Base-by-base conservation (phyloP, 371 early-diverging fungal genomes). In the Mortierella sp. region DNA sequence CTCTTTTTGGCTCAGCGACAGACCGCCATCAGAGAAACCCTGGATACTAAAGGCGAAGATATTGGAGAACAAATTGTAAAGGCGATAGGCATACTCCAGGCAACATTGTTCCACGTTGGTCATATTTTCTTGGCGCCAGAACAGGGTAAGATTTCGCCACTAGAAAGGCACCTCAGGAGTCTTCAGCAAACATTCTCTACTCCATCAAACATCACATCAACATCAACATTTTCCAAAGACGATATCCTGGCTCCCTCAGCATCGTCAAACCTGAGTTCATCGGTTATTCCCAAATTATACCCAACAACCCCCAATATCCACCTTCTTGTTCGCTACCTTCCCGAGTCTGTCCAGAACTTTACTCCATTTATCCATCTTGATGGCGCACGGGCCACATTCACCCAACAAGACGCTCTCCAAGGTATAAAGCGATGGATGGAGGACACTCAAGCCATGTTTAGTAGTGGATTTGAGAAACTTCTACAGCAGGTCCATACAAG, bases 251-350 rank as follows among this genome's bases (percentile, higher is more conserved):
- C 64, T 22, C 59, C 68, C 0, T 59, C 74, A 22, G 66, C 78
- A 22, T 45, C 54, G n/a, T 37, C 55, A 28, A 61, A 45, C 52
- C 26, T 37, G 30, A 70, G 63, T 40, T 54, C 67, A 1, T 76
- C 88, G 3, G 84, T 87, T 30, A 84, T 90, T 39, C 85, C 89
- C 0, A 84, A 86, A 57, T 65, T 91, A 57, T 90, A 90, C 73
- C 88, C 90, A 11, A 89, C 88, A 6, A 88, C 87, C 28, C 87
- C 90, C 32, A 90, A 90, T 51, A 87, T 87, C 3, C 89, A 89
- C 54, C 83, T 91, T 12, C 81, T 91, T 43, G 84, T 89, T 16
- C 87, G 91, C 5, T 88, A 89, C 69, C 77, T 90, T 11, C 91
- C 91, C 3, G 87, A 88, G 24, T 62, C 83, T 2, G 64, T 91